Evolutionary conservation across 2,329 filamentous ascomycete species (phyloP).

Genomic region (Monilinia fructigena): DNA sequence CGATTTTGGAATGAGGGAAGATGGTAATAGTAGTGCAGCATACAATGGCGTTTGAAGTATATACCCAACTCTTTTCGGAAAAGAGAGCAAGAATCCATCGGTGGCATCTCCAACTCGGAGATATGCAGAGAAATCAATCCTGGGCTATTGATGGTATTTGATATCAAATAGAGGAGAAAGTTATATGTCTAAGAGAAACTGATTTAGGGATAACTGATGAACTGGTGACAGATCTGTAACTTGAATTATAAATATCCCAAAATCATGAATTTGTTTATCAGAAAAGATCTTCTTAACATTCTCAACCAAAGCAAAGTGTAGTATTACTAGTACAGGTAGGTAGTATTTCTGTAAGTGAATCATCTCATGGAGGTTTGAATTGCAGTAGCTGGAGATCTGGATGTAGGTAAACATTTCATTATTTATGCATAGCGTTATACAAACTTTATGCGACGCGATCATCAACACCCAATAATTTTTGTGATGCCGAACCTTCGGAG

Average conservation of each 20-base stretch:
- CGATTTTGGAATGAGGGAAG: constrained; percentile 45
- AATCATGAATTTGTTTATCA: neutral
- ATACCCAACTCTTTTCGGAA: constrained; percentile 20
- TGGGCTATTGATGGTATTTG: neutral
- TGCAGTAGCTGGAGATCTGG: too few species aligned
- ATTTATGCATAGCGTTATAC: constrained; percentile 4
- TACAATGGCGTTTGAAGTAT: constrained; percentile 34
- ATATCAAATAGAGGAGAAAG: neutral
- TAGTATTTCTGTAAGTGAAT: too few species aligned
- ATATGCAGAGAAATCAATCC: neutral
- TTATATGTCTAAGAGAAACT: neutral
- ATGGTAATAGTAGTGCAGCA: neutral
- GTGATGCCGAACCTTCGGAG: constrained; percentile 24
- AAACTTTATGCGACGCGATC: neutral
- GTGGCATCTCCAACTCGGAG: neutral
- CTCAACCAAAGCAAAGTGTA: too few species aligned
- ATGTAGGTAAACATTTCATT: neutral
- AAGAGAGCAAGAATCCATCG: neutral
- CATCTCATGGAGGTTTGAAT: too few species aligned
- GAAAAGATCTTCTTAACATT: too few species aligned
- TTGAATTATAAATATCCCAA: neutral
- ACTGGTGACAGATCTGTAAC: neutral
- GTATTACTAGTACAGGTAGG: too few species aligned
- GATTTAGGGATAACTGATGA: neutral
- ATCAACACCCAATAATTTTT: constrained; percentile 31